phyloP scores from a whole-genome alignment of 2,329 filamentous ascomycete genomes.

The Lasiodiplodia theobromae region DNA sequence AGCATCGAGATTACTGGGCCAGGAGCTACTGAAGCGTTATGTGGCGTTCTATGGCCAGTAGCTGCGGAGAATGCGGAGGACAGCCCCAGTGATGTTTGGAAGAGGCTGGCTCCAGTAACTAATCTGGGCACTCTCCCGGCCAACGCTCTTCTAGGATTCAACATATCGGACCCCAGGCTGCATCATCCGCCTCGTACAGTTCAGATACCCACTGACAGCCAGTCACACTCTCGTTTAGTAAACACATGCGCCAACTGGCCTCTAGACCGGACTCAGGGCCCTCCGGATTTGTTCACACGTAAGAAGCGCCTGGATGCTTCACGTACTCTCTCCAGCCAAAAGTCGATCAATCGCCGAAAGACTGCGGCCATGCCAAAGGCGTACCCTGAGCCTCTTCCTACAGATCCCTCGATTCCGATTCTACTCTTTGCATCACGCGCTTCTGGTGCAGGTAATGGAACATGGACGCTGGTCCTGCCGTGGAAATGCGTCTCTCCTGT shows the following conservation, averaged over 20 bases:
- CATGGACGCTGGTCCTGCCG: conserved; percentile 84
- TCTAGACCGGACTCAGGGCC: conserved; percentile 60
- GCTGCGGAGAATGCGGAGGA: conserved; percentile 34
- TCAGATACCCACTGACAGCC: conserved; percentile 40
- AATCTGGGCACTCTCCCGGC: conserved; percentile 70
- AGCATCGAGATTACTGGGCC: conserved; percentile 76
- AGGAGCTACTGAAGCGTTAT: conserved; percentile 78
- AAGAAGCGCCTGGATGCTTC: conserved; percentile 69
- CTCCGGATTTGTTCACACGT: conserved; percentile 71
- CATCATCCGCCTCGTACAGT: conserved; percentile 72
- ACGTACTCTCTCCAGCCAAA: conserved; percentile 74
- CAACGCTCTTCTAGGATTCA: conserved; percentile 75
- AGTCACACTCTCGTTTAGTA: conserved; percentile 55
- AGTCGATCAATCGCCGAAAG: conserved; percentile 80
- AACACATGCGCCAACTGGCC: conserved; percentile 73
- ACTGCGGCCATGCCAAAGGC: conserved; percentile 68
- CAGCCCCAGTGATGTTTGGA: conserved; percentile 46
- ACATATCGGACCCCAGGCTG: conserved; percentile 79
- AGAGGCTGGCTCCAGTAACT: conserved; percentile 39
- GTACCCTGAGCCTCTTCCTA: conserved; percentile 62
- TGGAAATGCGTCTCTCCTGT: conserved; percentile 88
- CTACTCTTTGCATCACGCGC: conserved; percentile 70
- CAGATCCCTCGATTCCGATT: conserved; percentile 80
- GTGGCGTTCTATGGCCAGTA: conserved; percentile 68
- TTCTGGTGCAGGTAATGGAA: conserved; percentile 64